Percentiles rank a stretch among this genome's conserved stretches.
Conservation (phyloP, 2,329 filamentous ascomycete genomes). For the Clonostachys sp. region DNA sequence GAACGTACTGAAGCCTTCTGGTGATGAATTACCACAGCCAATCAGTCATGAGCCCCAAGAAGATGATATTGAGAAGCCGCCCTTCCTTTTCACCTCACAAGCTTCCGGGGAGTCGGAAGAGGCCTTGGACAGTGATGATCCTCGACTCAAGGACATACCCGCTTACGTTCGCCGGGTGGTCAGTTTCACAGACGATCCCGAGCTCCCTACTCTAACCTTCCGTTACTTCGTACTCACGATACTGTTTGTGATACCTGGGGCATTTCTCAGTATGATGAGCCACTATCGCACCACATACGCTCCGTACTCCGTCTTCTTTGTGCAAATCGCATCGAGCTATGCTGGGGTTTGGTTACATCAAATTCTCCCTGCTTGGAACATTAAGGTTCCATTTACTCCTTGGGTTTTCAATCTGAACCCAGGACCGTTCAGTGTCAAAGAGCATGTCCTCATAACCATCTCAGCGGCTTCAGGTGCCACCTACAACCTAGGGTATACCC, state of each 20-base stretch:
- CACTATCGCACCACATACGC: constrained; percentile 52
- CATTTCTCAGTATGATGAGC: constrained; percentile 52
- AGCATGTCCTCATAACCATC: constrained; percentile 53
- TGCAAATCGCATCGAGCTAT: constrained; percentile 54
- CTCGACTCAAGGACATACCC: constrained; percentile 47
- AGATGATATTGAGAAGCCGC: constrained; percentile 9
- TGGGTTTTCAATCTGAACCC: constrained; percentile 49
- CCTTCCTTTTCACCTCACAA: constrained; percentile 10
- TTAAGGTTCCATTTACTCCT: constrained; percentile 39
- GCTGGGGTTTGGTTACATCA: constrained; percentile 47
- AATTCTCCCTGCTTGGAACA: constrained; percentile 38
- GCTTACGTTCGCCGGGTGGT: constrained; percentile 51
- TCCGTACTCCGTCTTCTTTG: constrained; percentile 57
- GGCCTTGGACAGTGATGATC: constrained; percentile 36
- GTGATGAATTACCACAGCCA: background rate
- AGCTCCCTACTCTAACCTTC: constrained; percentile 52
- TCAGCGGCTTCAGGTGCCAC: constrained; percentile 47
- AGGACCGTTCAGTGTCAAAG: constrained; percentile 51
- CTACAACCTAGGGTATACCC: constrained; percentile 43
- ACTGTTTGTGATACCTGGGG: constrained; percentile 51
- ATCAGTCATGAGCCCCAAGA: background rate
- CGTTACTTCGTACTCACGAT: constrained; percentile 52
- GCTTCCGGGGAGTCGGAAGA: constrained; percentile 10
- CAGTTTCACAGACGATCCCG: constrained; percentile 51
- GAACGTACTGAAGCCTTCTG: no score